Evolutionary conservation across 352 stramenopile species (phyloP), one percentile per base, ranked within the genome.

Genomic region (Pythium scleroteichum): DNA sequence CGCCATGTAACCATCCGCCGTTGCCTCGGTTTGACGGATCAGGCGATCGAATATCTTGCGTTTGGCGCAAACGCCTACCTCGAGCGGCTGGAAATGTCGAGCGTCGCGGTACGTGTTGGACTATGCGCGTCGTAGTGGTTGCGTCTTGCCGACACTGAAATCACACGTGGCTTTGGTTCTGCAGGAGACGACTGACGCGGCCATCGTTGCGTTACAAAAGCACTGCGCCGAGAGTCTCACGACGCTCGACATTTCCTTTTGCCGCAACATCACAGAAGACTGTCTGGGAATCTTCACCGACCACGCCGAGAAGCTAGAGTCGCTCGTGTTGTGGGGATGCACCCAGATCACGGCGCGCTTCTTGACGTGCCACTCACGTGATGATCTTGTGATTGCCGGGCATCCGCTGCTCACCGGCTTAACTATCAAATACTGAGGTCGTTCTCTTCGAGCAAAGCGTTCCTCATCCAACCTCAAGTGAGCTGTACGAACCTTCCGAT

Each of bases 331-430:
- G 1, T 92, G 79, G 78, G 85, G 85, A 2, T 94, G 85, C 57
- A 94, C 85, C 1, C 85, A 92, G 76, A 82, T 94, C 56, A 91
- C 80, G 0, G 75, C 77, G 4, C 70, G 81, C 12, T 92, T 91
- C 39, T 67, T 94, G 23, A 90, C 74, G 0, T 73, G 79, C 50
- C 85, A 94, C 58, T 79, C 78, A 1, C 70, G 70, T 13, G 79
- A 92, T 26, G 72, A 88, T 1, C 59, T 94, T 1, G 58, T 91
- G 27, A 69, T 91, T 16, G 76, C 69, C 0, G 85, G 85, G 1
- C 82, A 94, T 33, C 82, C 85, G 23, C 53, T 91, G 41, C 59
- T 92, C 14, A 94, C 82, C 6, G 85, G 85, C 0, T 68, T 94
- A 19, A 92, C 78, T 0, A 68, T 91, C 62, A 82, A 84, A 22